Percentiles rank a stretch among this genome's conserved stretches.
Conservation (phyloP, 169 alveolate genomes). For the Plasmodium chabaudi region DNA sequence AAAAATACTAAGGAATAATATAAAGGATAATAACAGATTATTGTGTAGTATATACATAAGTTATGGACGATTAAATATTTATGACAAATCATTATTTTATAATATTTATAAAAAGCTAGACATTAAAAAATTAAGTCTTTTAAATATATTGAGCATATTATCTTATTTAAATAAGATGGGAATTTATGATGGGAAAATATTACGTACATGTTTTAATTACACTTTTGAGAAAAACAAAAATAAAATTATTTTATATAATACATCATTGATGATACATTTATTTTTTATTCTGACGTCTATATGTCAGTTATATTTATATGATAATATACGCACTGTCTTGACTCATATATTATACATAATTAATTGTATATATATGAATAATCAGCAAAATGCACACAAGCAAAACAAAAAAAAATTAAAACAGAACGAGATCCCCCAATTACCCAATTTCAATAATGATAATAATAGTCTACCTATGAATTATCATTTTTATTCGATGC, state of each 20-base stretch:
- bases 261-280: conserved; percentile 13
- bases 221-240: conserved; percentile 4
- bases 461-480: background rate
- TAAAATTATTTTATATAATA: background rate
- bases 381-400: background rate
- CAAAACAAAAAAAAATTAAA: background rate
- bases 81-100: conserved; percentile 38
- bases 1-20: conserved; percentile 11
- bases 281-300: conserved; percentile 46
- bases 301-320: conserved; percentile 28
- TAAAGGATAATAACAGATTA: conserved; percentile 7
- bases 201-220: conserved; percentile 17
- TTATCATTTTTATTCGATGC: conserved; percentile 30
- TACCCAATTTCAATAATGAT: too few relatives aligned
- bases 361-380: background rate
- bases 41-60: conserved; percentile 48
- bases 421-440: too few relatives aligned
- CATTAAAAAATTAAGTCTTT: background rate
- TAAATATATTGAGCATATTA: conserved; percentile 26
- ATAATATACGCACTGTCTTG: conserved; percentile 9
- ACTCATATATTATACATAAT: conserved; percentile 7
- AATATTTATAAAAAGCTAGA: conserved; percentile 13
- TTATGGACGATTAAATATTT: conserved; percentile 42
- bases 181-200: conserved; percentile 20
- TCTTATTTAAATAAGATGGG: conserved; percentile 45